These are phyloP conservation scores for Gentiana straminea DNA, from an alignment of 257 asterid genomes.

Conservation along the genomic window DNA sequence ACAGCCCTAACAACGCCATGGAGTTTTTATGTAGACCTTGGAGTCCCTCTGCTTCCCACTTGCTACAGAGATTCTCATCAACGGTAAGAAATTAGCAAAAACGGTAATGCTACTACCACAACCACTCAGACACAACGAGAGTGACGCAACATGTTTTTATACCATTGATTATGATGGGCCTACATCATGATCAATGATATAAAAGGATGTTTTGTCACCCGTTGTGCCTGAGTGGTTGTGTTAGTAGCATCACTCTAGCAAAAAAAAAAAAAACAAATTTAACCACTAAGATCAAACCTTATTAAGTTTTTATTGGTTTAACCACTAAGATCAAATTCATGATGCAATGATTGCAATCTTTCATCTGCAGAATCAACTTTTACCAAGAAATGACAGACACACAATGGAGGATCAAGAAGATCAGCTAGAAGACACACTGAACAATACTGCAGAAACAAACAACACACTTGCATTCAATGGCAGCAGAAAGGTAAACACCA, in stretches of 20 bases:
- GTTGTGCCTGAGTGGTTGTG: background rate
- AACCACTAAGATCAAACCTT: background rate
- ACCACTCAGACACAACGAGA: background rate
- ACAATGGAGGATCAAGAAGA: constrained; percentile 13
- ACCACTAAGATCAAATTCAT: background rate
- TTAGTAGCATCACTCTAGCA: background rate
- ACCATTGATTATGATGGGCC: too few species aligned
- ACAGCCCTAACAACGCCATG: constrained; percentile 37
- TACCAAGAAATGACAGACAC: constrained; percentile 8
- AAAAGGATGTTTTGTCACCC: too few species aligned
- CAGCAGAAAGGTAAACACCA: constrained; percentile 22
- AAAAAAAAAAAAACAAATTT: background rate
- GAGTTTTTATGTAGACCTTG: constrained; percentile 44
- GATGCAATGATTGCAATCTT: background rate
- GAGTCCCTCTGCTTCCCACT: constrained; percentile 43
- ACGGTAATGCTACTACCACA: background rate
- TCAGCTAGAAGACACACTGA: constrained; percentile 2
- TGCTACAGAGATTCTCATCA: constrained; percentile 33
- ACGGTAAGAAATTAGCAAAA: constrained; percentile 24
- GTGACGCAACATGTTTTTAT: background rate
- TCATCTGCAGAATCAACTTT: constrained; percentile 5
- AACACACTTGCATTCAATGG: constrained; percentile 14
- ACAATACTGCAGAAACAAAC: background rate
- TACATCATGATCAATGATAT: too few species aligned
- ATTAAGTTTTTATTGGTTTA: too few species aligned